Evolutionary conservation across 169 alveolate genomes (phyloP).

Genomic region (Perkinsus marinus): DNA sequence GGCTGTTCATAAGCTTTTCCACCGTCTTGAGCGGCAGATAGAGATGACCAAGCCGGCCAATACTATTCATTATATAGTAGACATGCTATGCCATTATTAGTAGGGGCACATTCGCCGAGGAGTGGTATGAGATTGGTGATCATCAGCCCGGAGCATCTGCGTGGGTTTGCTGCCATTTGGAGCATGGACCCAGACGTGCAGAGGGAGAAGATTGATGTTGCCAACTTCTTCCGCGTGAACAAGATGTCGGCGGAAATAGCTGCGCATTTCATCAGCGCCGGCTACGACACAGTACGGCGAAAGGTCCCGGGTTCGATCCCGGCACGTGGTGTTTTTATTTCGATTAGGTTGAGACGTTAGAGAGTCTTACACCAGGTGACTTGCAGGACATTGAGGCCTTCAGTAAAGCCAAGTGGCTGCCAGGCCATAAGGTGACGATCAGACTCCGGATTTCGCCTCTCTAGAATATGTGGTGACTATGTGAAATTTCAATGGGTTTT

Average conservation of each 20-base stretch:
- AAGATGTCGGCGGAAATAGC: conserved; percentile 66
- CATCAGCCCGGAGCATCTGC: conserved; percentile 25
- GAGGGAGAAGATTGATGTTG: conserved; percentile 49
- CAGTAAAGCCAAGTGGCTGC: conserved; percentile 63
- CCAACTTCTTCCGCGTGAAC: conserved; percentile 58
- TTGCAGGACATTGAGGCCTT: conserved; percentile 63
- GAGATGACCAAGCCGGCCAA: conserved; percentile 29
- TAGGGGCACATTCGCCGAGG: background rate
- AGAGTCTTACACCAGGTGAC: conserved; percentile 56
- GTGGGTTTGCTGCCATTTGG: conserved; percentile 32
- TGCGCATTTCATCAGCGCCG: conserved; percentile 63
- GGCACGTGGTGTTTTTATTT: background rate
- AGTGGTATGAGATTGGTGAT: background rate
- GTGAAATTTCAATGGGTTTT: too few species aligned
- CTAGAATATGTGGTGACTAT: too few species aligned
- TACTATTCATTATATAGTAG: conserved; percentile 30
- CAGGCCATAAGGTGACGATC: conserved; percentile 69
- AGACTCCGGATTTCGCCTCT: too few species aligned
- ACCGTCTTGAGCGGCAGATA: background rate
- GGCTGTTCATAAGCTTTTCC: background rate
- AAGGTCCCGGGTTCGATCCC: background rate
- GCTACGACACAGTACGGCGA: conserved; percentile 52
- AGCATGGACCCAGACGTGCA: conserved; percentile 63
- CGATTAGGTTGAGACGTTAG: conserved; percentile 49
- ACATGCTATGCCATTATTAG: conserved; percentile 34